Evolutionary conservation across 139 green algal genomes (phyloP), one percentile per base, ranked within the genome.

Genomic region (Parachlorella kessleri): DNA sequence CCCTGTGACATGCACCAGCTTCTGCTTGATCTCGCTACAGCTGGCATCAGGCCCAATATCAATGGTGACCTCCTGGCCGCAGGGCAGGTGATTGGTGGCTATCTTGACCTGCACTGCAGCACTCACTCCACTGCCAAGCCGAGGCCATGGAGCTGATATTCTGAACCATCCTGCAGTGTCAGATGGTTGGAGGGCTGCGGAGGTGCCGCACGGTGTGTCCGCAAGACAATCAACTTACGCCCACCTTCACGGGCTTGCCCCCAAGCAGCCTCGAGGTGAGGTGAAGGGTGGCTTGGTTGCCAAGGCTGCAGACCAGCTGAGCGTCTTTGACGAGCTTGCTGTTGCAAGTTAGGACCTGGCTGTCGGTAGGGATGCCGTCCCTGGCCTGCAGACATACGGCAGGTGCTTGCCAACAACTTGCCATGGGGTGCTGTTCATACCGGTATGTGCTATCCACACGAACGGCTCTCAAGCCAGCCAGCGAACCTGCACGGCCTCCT

Each of bases 61-160:
- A 53, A 92, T 89, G 33, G 73, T 81, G 23, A 92, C 87, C 48
- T 90, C 82, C 28, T 75, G 72, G 30, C 87, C 87, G 76, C 87
- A 92, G 10, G 87, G 84, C 69, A 92, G 79, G 59, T 90, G 85
- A 69, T 81, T 83, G 39, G 87, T 91, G 42, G 92, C 70, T 67
- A 92, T 86, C 66, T 88, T 89, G 3, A 92, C 87, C 85, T 90
- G 75, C 35, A 36, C 23, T 4, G 39, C 4, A 36, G 8, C 5
- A 40, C 38, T 9, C 55, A 24, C 14, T 24, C 7, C 14, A n/a
- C 63, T 24, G 10, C 10, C 48, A 10, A 59, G 48, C 48, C 18
- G 48, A 18, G 10, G 10, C 48, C 48, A 10, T 59, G 48, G 10
- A 18, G 10, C 10, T 8, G 30, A 14, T 23, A 26, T 14, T 24